phyloP scores from a whole-genome alignment of 805 yeast species.

The Candida tallmaniae region DNA sequence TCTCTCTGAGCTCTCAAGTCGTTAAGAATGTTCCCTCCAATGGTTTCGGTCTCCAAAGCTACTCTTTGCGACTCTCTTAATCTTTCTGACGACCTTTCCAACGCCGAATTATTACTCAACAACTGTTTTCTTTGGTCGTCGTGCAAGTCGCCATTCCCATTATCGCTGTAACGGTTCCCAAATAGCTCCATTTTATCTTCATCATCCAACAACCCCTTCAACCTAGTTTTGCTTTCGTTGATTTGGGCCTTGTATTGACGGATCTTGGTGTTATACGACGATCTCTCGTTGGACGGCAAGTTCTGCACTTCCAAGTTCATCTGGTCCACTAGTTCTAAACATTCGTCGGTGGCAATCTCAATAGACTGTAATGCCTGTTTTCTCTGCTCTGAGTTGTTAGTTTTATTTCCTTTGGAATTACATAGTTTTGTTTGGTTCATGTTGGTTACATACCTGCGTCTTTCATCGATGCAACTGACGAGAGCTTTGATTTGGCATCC shows the following conservation, averaged over 20 bases:
- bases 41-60: slow-evolving; percentile 86
- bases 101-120: slow-evolving; percentile 68
- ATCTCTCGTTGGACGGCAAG: slow-evolving; percentile 69
- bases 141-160: slow-evolving; percentile 31
- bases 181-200: slow-evolving; percentile 71
- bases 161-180: slow-evolving; percentile 46
- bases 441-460: slow-evolving; percentile 11
- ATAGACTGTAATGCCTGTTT: slow-evolving; percentile 52
- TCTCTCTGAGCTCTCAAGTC: slow-evolving; percentile 92
- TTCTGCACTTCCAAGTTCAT: slow-evolving; percentile 83
- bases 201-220: slow-evolving; percentile 58
- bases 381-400: slow-evolving; percentile 43
- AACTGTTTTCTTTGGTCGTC: slow-evolving; percentile 78
- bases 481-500: slow-evolving; percentile 65
- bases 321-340: slow-evolving; percentile 76
- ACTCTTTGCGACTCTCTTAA: slow-evolving; percentile 82
- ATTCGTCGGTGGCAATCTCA: slow-evolving; percentile 73
- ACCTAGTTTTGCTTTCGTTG: slow-evolving; percentile 51
- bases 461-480: slow-evolving; percentile 27
- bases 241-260: slow-evolving; percentile 64
- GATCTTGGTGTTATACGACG: slow-evolving; percentile 67
- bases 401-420: too few relatives aligned
- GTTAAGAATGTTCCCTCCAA: slow-evolving; percentile 86
- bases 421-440: too few relatives aligned
- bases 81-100: slow-evolving; percentile 80